These are phyloP conservation scores for Sisymbrium altissimum DNA, from an alignment of 345 rosid genomes.

Conservation along the genomic window DNA sequence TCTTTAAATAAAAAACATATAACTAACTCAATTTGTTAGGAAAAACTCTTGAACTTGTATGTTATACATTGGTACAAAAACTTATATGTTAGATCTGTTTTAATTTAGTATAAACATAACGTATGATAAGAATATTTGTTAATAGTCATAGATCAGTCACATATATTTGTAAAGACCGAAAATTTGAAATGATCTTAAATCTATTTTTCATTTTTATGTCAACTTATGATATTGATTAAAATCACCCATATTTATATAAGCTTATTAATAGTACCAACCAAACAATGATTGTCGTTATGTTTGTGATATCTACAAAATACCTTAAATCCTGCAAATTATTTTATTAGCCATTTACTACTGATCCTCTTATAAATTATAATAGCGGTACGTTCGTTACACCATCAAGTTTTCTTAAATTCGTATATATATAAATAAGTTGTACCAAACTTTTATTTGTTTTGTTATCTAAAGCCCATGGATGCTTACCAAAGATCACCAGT, in stretches of 20 bases:
- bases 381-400: background rate
- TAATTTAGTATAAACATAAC: background rate
- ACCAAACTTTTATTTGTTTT: conserved; percentile 10
- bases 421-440: background rate
- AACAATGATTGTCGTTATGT: background rate
- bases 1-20: background rate
- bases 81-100: too few relatives aligned
- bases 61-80: too few relatives aligned
- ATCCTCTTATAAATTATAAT: background rate
- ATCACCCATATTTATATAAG: background rate
- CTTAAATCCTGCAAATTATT: background rate
- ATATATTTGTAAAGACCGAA: too few relatives aligned
- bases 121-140: background rate
- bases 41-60: background rate
- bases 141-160: too few relatives aligned
- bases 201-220: background rate
- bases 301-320: background rate
- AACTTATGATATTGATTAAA: too few relatives aligned
- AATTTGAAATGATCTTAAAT: background rate
- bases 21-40: background rate
- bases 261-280: background rate
- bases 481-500: too few relatives aligned
- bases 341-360: background rate
- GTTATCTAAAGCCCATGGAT: conserved; percentile 2
- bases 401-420: background rate